Conservation (phyloP, 352 stramenopile species). For the Aphanomyces stellatus region DNA sequence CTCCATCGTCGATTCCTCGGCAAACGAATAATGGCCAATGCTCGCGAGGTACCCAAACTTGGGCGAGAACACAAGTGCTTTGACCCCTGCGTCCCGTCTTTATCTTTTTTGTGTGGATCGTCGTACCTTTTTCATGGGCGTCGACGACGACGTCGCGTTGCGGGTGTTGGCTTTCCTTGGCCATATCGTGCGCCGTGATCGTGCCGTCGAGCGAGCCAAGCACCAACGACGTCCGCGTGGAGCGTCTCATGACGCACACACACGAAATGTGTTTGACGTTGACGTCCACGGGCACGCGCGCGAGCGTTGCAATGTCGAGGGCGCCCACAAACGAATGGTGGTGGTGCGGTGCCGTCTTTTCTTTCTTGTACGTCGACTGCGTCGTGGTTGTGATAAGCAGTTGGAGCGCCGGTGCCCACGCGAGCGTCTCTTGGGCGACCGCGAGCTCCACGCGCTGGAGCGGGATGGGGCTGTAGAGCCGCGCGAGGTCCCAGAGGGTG, state of each 20-base stretch:
- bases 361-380: not conserved
- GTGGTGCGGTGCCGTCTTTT: not conserved
- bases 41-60: slow-evolving; percentile 47
- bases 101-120: too few relatives aligned
- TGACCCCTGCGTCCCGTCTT: slow-evolving; percentile 42
- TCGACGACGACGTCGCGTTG: not conserved
- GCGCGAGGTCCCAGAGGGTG: slow-evolving; percentile 42
- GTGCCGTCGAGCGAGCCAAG: not conserved
- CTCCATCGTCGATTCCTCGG: slow-evolving; percentile 54
- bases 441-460: slow-evolving; percentile 48
- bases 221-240: not conserved
- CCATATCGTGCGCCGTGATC: slow-evolving; percentile 12
- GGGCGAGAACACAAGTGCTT: slow-evolving; percentile 36
- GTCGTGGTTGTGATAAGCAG: slow-evolving; percentile 28
- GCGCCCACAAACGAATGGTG: not conserved
- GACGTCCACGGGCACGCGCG: not conserved
- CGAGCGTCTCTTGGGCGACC: slow-evolving; percentile 45
- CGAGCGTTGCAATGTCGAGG: slow-evolving; percentile 5
- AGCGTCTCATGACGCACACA: slow-evolving; percentile 2
- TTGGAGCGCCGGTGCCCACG: slow-evolving; percentile 45
- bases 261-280: not conserved
- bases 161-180: not conserved
- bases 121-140: slow-evolving; percentile 13
- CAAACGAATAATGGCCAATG: slow-evolving; percentile 47
- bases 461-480: slow-evolving; percentile 48